These are phyloP conservation scores for Naematelia encephala DNA, from an alignment of 768 basidiomycete genomes.

Conservation along the genomic window DNA sequence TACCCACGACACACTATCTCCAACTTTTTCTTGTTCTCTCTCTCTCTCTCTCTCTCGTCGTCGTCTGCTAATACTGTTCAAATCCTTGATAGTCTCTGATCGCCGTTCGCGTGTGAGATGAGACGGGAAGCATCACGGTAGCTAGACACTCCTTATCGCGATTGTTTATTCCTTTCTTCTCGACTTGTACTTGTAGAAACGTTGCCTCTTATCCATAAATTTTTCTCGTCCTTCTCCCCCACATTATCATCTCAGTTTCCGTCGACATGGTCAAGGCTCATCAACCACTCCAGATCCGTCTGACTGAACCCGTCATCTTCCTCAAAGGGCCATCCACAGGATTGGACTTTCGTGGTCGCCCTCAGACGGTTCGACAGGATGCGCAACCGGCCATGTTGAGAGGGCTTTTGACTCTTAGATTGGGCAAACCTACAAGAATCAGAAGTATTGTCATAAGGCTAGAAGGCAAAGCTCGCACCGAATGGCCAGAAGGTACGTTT, in stretches of 20 bases:
- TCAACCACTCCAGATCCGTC: slow-evolving; percentile 54
- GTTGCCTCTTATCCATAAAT: background rate
- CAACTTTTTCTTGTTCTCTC: background rate
- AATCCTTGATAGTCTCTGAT: too few relatives aligned
- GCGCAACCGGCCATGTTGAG: slow-evolving; percentile 61
- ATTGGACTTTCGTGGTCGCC: slow-evolving; percentile 49
- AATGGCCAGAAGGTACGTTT: slow-evolving; percentile 79
- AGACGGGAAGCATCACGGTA: background rate
- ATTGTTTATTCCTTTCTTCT: background rate
- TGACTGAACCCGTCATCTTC: slow-evolving; percentile 73
- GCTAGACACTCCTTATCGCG: background rate
- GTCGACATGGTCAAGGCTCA: slow-evolving; percentile 36
- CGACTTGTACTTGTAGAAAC: background rate
- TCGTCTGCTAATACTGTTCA: background rate
- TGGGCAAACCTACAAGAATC: slow-evolving; percentile 77
- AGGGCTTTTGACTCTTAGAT: slow-evolving; percentile 62
- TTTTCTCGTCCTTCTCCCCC: background rate
- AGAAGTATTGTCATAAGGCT: slow-evolving; percentile 79
- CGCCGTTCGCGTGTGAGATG: background rate
- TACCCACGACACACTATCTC: background rate
- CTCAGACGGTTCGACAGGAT: slow-evolving; percentile 50
- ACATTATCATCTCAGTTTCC: background rate
- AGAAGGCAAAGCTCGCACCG: slow-evolving; percentile 65
- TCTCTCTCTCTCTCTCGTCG: slow-evolving; percentile 2
- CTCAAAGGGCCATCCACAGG: slow-evolving; percentile 56